Evolutionary conservation across 805 yeast genomes (phyloP).

Genomic region (Wickerhamomyces strasburgensis): DNA sequence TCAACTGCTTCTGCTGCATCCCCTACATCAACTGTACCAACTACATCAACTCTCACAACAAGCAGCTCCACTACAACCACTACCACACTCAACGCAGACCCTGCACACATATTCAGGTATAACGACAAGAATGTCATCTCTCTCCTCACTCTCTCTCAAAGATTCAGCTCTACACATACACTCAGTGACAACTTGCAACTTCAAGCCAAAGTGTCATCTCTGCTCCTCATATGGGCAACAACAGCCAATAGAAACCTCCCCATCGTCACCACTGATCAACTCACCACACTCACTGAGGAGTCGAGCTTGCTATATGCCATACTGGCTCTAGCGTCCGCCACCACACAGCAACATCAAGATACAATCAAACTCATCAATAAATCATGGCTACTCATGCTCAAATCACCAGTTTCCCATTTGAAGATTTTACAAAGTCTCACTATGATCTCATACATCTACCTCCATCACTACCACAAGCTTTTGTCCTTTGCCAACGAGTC

Average conservation of each 20-base stretch:
- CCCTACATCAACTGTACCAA: not conserved
- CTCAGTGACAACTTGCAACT: constrained; percentile 6
- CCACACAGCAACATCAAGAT: constrained; percentile 29
- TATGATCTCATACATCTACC: constrained; percentile 37
- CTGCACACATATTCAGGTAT: constrained; percentile 8
- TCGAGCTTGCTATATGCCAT: constrained; percentile 41
- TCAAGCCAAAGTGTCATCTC: constrained; percentile 18
- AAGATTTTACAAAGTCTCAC: constrained; percentile 44
- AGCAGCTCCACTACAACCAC: not conserved
- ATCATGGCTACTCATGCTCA: constrained; percentile 37
- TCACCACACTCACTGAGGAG: constrained; percentile 21
- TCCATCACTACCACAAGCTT: constrained; percentile 28
- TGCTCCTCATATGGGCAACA: constrained; percentile 23
- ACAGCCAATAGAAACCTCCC: constrained; percentile 28
- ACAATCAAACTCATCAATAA: constrained; percentile 37
- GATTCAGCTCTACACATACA: constrained; percentile 6
- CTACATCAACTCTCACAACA: constrained; percentile 1
- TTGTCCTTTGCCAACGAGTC: not conserved
- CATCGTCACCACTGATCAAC: constrained; percentile 17
- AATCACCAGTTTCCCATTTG: constrained; percentile 9
- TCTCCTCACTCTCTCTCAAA: constrained; percentile 28
- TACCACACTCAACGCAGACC: constrained; percentile 2
- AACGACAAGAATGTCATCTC: constrained; percentile 30
- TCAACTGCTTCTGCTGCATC: too few relatives aligned
- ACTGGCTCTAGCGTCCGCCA: constrained; percentile 41